Evolutionary conservation across 139 green algal species (phyloP), one percentile per base, ranked within the genome.

Genomic region (Asterochloris erici): DNA sequence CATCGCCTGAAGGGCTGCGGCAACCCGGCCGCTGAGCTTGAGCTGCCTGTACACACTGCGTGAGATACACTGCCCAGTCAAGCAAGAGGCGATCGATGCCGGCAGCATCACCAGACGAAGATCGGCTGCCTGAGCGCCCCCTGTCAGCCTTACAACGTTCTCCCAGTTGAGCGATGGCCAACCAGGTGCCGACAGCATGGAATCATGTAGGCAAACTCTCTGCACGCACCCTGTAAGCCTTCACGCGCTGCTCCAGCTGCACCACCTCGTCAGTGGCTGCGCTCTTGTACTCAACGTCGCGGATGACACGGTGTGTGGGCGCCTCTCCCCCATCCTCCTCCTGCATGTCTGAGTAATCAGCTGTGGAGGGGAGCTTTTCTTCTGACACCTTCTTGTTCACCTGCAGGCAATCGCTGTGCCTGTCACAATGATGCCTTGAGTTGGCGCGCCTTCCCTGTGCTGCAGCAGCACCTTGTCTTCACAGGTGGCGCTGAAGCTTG

Each of bases 271-370:
- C 82, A 16, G 74, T 76, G 9, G 66, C 47, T 19, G 54, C 29
- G 38, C 38, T 54, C 70, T 80, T 85, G 82, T 82, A 85, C 82
- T 85, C 82, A 15, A 24, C 64, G 24, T 85, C 82, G 15, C 69
- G 29, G 63, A 66, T 70, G 28, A 85, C 64, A 29, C 28, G 28
- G 47, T 85, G 82, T 11, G 28, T 85, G 24, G 82, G 63, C 27
- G 70, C 75, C 15, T 63, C 64, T 54, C 38, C 38, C 38, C 2
- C 38, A 54, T 54, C 38, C 1, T 29, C 75, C n/a, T 60, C 27
- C 27, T 28, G 29, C 27, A 29, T 77, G 74, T 85, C 82, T 62
- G 73, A 81, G 23, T 81, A 85, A 24, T 81, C 66, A 13, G 74
- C 38, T 10, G 54, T 76, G 14, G 82, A 68, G 17, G 75, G 82